Percentiles rank a stretch among this genome's conserved stretches.
Evolutionary conservation across 2,329 filamentous ascomycete genomes (phyloP).

Genomic region (Chrysoporthe puriensis): DNA sequence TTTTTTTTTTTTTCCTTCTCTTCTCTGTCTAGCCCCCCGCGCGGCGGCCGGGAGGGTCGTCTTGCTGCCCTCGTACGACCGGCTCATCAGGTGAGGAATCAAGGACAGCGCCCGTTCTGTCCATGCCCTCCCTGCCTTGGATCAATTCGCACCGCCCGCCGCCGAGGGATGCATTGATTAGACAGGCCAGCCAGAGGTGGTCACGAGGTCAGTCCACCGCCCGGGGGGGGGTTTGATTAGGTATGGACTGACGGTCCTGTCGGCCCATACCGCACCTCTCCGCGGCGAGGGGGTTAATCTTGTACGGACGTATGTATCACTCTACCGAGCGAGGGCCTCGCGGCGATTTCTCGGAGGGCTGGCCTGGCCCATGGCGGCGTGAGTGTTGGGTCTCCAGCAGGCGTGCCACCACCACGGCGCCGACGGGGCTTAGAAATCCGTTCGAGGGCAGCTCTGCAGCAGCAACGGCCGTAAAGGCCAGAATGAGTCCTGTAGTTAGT

Average conservation of each 20-base stretch:
- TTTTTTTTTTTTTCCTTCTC: not conserved
- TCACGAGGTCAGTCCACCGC: constrained; percentile 13
- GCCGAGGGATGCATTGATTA: constrained; percentile 2
- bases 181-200: not conserved
- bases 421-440: constrained; percentile 1
- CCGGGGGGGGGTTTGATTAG: not conserved
- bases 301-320: not conserved
- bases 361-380: too few relatives aligned
- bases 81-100: not conserved
- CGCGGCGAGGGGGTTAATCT: not conserved
- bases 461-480: not conserved
- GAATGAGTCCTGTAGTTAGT: not conserved
- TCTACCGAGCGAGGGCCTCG: not conserved
- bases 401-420: too few relatives aligned
- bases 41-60: not conserved
- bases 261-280: not conserved
- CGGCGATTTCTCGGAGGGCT: not conserved
- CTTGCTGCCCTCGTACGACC: not conserved
- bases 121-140: too few relatives aligned
- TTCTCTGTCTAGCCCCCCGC: not conserved
- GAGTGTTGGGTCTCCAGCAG: too few relatives aligned
- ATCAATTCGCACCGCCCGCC: not conserved
- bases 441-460: not conserved
- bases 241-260: not conserved
- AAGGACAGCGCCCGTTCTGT: not conserved